phyloP scores from a whole-genome alignment of 176 grass and related monocot genomes.

The Eragrostis nindensis region DNA sequence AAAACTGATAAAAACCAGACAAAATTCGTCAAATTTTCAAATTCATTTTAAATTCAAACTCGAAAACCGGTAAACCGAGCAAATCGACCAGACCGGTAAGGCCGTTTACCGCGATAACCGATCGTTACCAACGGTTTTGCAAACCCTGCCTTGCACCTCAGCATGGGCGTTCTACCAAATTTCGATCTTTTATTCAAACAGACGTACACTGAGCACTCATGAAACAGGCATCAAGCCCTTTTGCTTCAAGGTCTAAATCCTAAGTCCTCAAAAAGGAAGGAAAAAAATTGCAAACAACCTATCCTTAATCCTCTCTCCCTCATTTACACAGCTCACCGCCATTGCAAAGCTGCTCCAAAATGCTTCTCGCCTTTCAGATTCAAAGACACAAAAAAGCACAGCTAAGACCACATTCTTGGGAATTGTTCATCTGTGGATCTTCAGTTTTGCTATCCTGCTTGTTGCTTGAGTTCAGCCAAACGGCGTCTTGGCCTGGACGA shows the following conservation, averaged over 20 bases:
- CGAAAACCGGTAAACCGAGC: too few relatives aligned
- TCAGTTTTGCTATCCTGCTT: not conserved
- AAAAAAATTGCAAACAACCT: slow-evolving; percentile 29
- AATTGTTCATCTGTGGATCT: slow-evolving; percentile 39
- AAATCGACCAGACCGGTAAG: too few relatives aligned
- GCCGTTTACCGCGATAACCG: too few relatives aligned
- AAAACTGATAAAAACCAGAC: too few relatives aligned
- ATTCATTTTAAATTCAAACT: too few relatives aligned
- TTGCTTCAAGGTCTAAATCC: slow-evolving; percentile 30
- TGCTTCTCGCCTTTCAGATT: not conserved
- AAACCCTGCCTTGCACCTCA: not conserved
- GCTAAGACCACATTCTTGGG: not conserved
- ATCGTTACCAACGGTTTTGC: too few relatives aligned
- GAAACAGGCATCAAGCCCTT: slow-evolving; percentile 25
- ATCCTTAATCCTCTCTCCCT: slow-evolving; percentile 17
- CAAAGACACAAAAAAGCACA: not conserved
- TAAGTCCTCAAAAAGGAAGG: slow-evolving; percentile 4
- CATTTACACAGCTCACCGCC: slow-evolving; percentile 52
- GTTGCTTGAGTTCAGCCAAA: slow-evolving; percentile 44
- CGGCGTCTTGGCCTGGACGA: slow-evolving; percentile 62
- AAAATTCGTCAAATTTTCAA: too few relatives aligned
- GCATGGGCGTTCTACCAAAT: not conserved
- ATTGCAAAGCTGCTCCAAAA: slow-evolving; percentile 2
- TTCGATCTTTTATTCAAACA: slow-evolving; percentile 56
- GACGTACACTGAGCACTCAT: slow-evolving; percentile 39